Evolutionary conservation across 495 filamentous ascomycete genomes (phyloP).

Genomic region (Hapsidospora chrysogenum): DNA sequence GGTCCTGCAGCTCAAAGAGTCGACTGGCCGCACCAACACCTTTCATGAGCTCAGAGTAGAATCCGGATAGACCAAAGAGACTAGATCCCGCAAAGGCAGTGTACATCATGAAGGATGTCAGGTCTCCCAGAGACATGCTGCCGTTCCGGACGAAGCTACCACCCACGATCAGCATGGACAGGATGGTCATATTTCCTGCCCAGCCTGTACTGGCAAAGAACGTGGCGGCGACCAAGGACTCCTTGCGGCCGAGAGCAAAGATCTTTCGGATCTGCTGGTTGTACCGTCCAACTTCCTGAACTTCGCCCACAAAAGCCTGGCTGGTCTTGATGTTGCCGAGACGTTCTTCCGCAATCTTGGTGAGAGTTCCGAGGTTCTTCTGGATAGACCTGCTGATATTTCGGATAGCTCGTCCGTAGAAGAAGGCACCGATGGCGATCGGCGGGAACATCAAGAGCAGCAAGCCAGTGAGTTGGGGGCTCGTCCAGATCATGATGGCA

Average conservation of each 20-base stretch:
- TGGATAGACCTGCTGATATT: constrained; percentile 83
- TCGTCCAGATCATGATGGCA: constrained; percentile 81
- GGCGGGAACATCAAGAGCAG: constrained; percentile 78
- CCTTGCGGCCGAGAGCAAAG: constrained; percentile 68
- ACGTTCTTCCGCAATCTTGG: constrained; percentile 93
- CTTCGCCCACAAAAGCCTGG: constrained; percentile 88
- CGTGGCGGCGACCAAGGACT: constrained; percentile 74
- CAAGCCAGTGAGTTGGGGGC: constrained; percentile 75
- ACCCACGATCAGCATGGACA: constrained; percentile 82
- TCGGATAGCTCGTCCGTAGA: constrained; percentile 76
- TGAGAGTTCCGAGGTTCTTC: constrained; percentile 75
- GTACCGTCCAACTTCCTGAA: constrained; percentile 77
- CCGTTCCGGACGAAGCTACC: constrained; percentile 78
- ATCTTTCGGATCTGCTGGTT: constrained; percentile 84
- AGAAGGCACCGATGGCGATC: constrained; percentile 75
- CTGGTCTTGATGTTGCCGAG: constrained; percentile 89
- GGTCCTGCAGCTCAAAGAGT: constrained; percentile 90
- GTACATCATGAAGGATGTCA: constrained; percentile 98
- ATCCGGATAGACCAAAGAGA: constrained; percentile 83
- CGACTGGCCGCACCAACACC: constrained; percentile 90
- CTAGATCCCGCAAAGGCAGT: constrained; percentile 82
- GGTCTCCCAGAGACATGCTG: constrained; percentile 72
- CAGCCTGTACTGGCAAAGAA: constrained; percentile 85
- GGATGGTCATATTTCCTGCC: constrained; percentile 87
- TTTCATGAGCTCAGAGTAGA: constrained; percentile 98